Base-by-base conservation (phyloP, 306 rosid species). In the Trifolium subterraneum region DNA sequence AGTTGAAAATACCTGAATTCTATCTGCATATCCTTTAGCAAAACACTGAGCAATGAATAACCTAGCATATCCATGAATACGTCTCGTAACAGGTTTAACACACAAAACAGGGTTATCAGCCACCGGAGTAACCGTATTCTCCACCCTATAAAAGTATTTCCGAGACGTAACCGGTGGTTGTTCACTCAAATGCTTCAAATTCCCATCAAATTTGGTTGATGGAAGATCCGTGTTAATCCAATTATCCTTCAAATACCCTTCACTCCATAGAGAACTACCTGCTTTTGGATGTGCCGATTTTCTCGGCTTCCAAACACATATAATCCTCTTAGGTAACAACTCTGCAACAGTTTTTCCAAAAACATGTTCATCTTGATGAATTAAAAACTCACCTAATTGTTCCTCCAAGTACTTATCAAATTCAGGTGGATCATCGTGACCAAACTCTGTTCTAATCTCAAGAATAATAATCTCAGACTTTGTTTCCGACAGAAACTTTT, bases 211-310 rank as follows among this genome's bases (percentile, higher is more conserved):
- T 20, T 93, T 93, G 2, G 96, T 93, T 1, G 90, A 88, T 7
- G 98, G 98, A 65, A 93, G 78, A 82, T 93, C 98, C 0, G 98
- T 93, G 44, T 93, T 81, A 18, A 88, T 71, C 97, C 98, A 93
- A 11, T 93, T 72, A 18, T 93, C 97, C 83, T 78, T 89, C 83
- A 93, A 70, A 68, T 76, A 87, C 54, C 90, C 90, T 0, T 84
- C 82, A 36, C 86, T 65, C 98, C 97, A 93, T 0, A 93, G 62
- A n/a, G 85, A 79, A 4, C 90, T 75, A 12, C 97, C 98, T 1
- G 78, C 56, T 56, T 84, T 87, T 0, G 96, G 92, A 44, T 82
- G 87, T 3, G 90, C 70, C 31, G 90, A 85, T 27, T 89, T 88
- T 45, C 91, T 88, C 3, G 97, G 97, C 82, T 88, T 93, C 97